phyloP scores from a whole-genome alignment of 345 rosid genomes.

The Eucalyptus decipiens region DNA sequence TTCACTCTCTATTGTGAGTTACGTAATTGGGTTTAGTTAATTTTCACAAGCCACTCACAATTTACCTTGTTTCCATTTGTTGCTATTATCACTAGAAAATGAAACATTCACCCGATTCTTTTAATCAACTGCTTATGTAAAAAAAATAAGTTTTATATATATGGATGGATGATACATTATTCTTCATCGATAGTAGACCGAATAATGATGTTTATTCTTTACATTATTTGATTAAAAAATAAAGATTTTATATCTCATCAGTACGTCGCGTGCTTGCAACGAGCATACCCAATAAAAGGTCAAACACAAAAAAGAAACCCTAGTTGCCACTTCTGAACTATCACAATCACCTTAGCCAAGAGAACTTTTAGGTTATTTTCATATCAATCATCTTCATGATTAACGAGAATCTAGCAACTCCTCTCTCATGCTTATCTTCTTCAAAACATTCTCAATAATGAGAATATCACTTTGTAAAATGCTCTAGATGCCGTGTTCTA shows the following conservation, averaged over 20 bases:
- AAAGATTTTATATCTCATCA: not conserved
- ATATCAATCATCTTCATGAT: not conserved
- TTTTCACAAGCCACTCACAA: not conserved
- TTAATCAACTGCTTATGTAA: too few relatives aligned
- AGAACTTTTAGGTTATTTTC: not conserved
- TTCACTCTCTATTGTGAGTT: not conserved
- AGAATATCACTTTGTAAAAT: not conserved
- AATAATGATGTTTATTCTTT: not conserved
- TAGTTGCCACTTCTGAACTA: not conserved
- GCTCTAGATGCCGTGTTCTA: not conserved
- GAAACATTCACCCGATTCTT: not conserved
- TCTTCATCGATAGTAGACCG: not conserved
- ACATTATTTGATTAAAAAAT: not conserved
- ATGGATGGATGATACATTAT: not conserved
- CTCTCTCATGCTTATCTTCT: not conserved
- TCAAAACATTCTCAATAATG: not conserved
- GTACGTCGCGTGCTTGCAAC: not conserved
- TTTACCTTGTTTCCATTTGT: not conserved
- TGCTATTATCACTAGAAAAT: not conserved
- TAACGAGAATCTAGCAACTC: not conserved
- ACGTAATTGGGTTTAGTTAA: not conserved
- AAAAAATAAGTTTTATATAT: too few relatives aligned
- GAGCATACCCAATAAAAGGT: not conserved
- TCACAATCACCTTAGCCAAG: not conserved
- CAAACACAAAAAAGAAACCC: not conserved